Evolutionary conservation across 2,329 filamentous ascomycete species (phyloP).

Genomic region (Colletotrichum caudatum): DNA sequence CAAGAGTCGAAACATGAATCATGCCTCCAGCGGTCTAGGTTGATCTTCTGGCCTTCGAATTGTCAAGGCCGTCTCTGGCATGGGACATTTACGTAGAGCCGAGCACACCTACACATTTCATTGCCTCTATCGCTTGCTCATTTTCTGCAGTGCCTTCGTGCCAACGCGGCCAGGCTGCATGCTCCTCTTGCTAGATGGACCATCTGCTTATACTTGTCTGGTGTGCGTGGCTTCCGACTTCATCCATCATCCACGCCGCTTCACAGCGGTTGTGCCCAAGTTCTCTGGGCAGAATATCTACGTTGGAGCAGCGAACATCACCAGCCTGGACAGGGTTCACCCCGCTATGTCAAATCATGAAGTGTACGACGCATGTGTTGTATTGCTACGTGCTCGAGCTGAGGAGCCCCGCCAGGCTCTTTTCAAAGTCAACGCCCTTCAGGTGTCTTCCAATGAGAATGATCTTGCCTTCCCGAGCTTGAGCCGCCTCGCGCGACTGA

Average conservation of each 20-base stretch:
- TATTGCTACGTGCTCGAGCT: not conserved
- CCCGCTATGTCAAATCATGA: not conserved
- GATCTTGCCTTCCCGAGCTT: conserved; percentile 64
- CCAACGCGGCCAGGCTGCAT: not conserved
- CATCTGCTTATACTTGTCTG: not conserved
- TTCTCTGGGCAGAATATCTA: not conserved
- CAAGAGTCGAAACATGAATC: not conserved
- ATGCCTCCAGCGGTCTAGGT: not conserved
- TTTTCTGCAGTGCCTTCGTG: not conserved
- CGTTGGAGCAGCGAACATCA: not conserved
- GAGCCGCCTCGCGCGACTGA: conserved; percentile 46
- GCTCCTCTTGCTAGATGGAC: not conserved
- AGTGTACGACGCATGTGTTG: not conserved
- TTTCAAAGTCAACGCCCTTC: conserved; percentile 62
- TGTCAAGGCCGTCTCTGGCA: not conserved
- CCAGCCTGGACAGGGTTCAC: not conserved
- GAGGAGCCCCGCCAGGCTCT: conserved; percentile 51
- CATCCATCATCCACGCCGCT: too few species aligned
- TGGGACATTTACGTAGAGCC: not conserved
- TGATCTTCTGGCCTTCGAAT: not conserved
- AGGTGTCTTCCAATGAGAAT: conserved; percentile 73
- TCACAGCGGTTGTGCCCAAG: not conserved
- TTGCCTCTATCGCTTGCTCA: too few species aligned
- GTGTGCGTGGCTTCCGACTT: not conserved
- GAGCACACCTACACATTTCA: not conserved